Conservation (phyloP, 148 eudicot genomes). For the Amaranthus hypochondriacus region DNA sequence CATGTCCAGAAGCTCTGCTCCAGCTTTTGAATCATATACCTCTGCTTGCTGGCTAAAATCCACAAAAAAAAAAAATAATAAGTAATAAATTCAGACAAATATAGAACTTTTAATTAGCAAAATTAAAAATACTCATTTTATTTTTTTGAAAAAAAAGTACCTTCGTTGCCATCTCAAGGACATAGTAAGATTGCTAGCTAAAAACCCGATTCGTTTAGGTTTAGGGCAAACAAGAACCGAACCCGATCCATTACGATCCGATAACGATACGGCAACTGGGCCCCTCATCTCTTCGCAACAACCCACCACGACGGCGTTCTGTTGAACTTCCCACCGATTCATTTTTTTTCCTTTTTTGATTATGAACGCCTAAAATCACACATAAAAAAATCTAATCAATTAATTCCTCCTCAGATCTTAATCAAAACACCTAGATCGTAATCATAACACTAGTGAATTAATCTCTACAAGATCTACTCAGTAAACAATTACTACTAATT, state of each 20-base stretch:
- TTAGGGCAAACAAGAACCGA: conserved; percentile 36
- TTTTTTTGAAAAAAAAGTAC: conserved; percentile 4
- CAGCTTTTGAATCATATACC: conserved; percentile 29
- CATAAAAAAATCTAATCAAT: neutral
- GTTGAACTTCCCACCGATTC: conserved; percentile 33
- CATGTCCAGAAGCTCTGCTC: conserved; percentile 46
- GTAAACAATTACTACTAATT: no score
- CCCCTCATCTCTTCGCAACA: conserved; percentile 26
- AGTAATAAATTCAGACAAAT: neutral
- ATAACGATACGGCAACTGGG: conserved; percentile 13
- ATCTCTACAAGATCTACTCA: neutral
- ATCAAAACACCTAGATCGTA: neutral
- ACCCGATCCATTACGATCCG: conserved; percentile 8
- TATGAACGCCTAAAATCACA: conserved; percentile 16
- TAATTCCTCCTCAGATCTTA: neutral
- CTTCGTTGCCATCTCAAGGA: conserved; percentile 33
- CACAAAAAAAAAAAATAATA: neutral
- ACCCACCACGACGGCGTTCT: conserved; percentile 21
- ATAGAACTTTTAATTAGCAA: no score
- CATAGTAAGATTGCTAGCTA: conserved; percentile 26
- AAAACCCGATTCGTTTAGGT: conserved; percentile 36
- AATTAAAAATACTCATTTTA: neutral
- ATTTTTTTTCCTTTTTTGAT: conserved; percentile 15
- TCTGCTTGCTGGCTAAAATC: conserved; percentile 30
- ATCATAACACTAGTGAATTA: neutral